Evolutionary conservation across 352 stramenopile genomes (phyloP), one percentile per base, ranked within the genome.

Genomic region (Pythium vanterpoolii): DNA sequence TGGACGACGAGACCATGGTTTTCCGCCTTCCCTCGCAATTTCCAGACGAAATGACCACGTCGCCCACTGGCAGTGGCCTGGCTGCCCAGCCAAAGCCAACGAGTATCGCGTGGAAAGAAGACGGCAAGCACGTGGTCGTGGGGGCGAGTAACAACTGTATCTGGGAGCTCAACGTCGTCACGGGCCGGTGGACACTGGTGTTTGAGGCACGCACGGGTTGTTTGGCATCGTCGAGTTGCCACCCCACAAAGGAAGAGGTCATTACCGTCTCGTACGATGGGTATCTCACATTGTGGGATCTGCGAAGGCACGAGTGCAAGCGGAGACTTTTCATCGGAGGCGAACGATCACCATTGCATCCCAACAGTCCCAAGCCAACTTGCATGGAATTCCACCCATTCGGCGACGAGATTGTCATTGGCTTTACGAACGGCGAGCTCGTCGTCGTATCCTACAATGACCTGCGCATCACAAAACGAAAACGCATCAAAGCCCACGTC

Each of bases 351-450:
- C 39, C 56, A 4, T 24, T 56, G 1, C 42, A 54, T 48, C 34
- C 44, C 5, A 59, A 19, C 23, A 54, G 48, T 5, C 58, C 54
- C 4, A 86, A 72, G 62, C 67, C 65, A 13, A 71, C 70, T 28
- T 87, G 77, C 40, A 69, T 89, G 45, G 71, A 86, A 24, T 79
- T 81, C 31, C 69, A 87, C 50, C 75, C 81, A 11, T 65, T 68
- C 49, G 76, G 76, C 6, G 62, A 80, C 36, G 73, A 89, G 40
- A 60, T 90, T 24, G 64, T 69, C 3, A 69, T 89, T 50, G 75
- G 78, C 18, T 73, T 79, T 45, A 79, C 57, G 10, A 74, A 66
- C 33, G 81, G 77, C 8, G 77, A 89, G 55, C 44, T 90, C 3
- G 18, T 89, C 30, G 45, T 89, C 49, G 45, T 90, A 16, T 69